Base-by-base conservation (phyloP, 768 basidiomycete species). In the Tephrocybe sp. region DNA sequence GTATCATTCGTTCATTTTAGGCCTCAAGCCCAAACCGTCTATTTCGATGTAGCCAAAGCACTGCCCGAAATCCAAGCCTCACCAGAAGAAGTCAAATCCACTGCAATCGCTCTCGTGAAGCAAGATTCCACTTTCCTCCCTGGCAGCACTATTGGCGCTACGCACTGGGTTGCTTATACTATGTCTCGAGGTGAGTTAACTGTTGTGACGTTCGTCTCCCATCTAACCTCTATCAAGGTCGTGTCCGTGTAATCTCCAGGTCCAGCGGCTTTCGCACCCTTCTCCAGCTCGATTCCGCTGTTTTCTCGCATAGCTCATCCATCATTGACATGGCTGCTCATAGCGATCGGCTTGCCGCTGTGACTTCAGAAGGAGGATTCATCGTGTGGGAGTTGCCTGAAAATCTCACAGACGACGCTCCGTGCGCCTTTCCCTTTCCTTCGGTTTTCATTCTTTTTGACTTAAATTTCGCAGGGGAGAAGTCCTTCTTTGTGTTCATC, bases 141-240 rank as follows among this genome's bases (percentile, higher is more conserved):
- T 39, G 91, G 91, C 14, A 86, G 88, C 11, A 93, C 91, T 26
- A 93, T 93, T 48, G 91, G 91, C 9, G 91, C 91, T 12, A 92
- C 91, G 4, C 88, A 90, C 62, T 93, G 91, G 89, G 91, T 93
- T 52, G 91, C 91, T 14, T 93, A 93, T 61, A 91, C 90, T 21
- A 93, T 93, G 91, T 92, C 88, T 4, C 83, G 86, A 72, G 89
- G 87, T 83, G 54, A 9, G 62, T 54, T 17, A 33, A 24, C 17
- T 6, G 9, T 12, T 12, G 14, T 30, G 21, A 45, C 41, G 23
- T 24, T 26, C 25, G 42, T 25, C 21, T 26, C 44, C 48, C 24
- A 23, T 53, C 26, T 45, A 28, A 45, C 50, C 23, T 25, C 26
- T 26, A 34, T 11, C 54, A 26, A 84, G 86, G 88, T 53, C 90